Conservation (phyloP, 352 stramenopile genomes). For the Globisporangium barbulae region DNA sequence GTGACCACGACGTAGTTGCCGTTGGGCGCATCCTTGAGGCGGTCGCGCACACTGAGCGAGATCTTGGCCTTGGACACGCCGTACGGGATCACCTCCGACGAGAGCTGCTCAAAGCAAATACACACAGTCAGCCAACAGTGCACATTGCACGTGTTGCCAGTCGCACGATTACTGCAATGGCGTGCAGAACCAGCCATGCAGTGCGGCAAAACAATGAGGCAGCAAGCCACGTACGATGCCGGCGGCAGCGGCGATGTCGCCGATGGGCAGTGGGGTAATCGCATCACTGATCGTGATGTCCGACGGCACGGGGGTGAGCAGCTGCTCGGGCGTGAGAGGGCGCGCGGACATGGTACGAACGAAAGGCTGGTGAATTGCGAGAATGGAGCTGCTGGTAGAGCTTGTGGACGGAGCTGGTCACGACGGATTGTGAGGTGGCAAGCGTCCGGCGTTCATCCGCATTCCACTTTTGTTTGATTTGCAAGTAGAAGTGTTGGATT, state of each 20-base stretch:
- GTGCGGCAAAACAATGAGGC: not conserved
- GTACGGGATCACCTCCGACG: constrained; percentile 87
- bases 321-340: constrained; percentile 50
- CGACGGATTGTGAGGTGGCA: not conserved
- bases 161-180: not conserved
- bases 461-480: constrained; percentile 12
- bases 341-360: constrained; percentile 21
- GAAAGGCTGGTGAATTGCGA: not conserved
- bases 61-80: constrained; percentile 92
- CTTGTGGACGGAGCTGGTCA: not conserved
- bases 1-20: constrained; percentile 98
- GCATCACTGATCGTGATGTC: constrained; percentile 84
- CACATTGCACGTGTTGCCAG: no score
- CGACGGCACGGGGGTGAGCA: constrained; percentile 68
- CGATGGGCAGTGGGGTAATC: constrained; percentile 64
- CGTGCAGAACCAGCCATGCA: not conserved
- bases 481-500: not conserved
- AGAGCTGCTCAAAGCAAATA: constrained; percentile 33
- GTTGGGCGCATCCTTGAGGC: constrained; percentile 82
- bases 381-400: not conserved
- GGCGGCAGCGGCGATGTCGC: constrained; percentile 50
- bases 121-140: not conserved
- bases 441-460: constrained; percentile 21
- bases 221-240: constrained; percentile 54
- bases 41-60: constrained; percentile 85